Conservation (phyloP, 2,329 filamentous ascomycete genomes). For the Paramyrothecium sp. region DNA sequence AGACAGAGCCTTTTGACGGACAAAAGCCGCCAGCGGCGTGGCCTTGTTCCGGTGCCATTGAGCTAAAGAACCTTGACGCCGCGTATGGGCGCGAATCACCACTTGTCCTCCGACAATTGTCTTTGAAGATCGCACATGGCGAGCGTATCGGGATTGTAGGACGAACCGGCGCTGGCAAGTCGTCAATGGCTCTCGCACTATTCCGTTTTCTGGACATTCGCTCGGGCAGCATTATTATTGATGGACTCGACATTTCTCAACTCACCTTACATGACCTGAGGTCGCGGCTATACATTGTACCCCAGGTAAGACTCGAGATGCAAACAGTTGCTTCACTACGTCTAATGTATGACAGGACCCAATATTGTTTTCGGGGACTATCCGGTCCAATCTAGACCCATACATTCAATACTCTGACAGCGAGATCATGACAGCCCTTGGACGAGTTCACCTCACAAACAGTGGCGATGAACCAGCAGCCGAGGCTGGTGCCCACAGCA, state of each 20-base stretch:
- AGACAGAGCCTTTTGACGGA: constrained; percentile 60
- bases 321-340: not conserved
- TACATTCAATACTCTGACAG: constrained; percentile 64
- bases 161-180: constrained; percentile 52
- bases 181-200: constrained; percentile 43
- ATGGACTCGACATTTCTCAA: constrained; percentile 67
- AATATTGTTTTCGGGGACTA: constrained; percentile 70
- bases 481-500: constrained; percentile 23
- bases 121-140: constrained; percentile 56
- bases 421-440: constrained; percentile 30
- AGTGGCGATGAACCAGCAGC: not conserved
- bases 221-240: constrained; percentile 62
- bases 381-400: constrained; percentile 70
- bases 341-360: constrained; percentile 42
- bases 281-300: constrained; percentile 69
- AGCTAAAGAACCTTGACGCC: constrained; percentile 1
- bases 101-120: constrained; percentile 62
- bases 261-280: constrained; percentile 65
- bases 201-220: constrained; percentile 46
- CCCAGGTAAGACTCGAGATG: constrained; percentile 37
- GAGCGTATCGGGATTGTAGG: constrained; percentile 50
- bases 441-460: not conserved
- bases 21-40: constrained; percentile 50
- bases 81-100: constrained; percentile 19
- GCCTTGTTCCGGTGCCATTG: constrained; percentile 1